phyloP scores from a whole-genome alignment of 768 basidiomycete genomes.

The Ramaria sp. region DNA sequence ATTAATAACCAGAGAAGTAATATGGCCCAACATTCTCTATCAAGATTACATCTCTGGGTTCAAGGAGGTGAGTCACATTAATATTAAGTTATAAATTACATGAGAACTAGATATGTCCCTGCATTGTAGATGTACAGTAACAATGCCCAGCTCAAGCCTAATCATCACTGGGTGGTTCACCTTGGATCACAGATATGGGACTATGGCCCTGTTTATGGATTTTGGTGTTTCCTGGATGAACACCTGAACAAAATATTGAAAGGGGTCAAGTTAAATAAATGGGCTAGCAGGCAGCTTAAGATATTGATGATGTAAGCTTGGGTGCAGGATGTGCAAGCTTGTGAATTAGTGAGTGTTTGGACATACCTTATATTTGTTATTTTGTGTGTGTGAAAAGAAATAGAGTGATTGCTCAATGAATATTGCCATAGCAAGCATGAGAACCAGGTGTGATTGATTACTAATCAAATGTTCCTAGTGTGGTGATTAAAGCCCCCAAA shows the following conservation, averaged over 20 bases:
- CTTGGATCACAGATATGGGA: constrained; percentile 14
- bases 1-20: neutral
- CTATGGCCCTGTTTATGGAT: no score
- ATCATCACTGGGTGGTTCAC: constrained; percentile 28
- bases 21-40: neutral
- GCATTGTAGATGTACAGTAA: constrained; percentile 22
- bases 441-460: no score
- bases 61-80: neutral
- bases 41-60: constrained; percentile 7
- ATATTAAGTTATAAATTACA: neutral
- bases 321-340: constrained; percentile 8
- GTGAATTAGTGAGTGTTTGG: constrained; percentile 11
- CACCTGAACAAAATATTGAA: constrained; percentile 27
- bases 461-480: no score
- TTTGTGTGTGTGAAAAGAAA: no score
- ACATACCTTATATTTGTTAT: no score
- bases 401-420: no score
- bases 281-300: constrained; percentile 22
- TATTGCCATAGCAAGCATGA: no score
- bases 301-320: constrained; percentile 22
- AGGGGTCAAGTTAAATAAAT: constrained; percentile 23
- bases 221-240: no score
- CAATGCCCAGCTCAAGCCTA: constrained; percentile 22
- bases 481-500: no score
- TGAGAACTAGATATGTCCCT: neutral